These are phyloP conservation scores for Posidonia oceanica DNA, from an alignment of 116 monocot species.

Conservation along the genomic window DNA sequence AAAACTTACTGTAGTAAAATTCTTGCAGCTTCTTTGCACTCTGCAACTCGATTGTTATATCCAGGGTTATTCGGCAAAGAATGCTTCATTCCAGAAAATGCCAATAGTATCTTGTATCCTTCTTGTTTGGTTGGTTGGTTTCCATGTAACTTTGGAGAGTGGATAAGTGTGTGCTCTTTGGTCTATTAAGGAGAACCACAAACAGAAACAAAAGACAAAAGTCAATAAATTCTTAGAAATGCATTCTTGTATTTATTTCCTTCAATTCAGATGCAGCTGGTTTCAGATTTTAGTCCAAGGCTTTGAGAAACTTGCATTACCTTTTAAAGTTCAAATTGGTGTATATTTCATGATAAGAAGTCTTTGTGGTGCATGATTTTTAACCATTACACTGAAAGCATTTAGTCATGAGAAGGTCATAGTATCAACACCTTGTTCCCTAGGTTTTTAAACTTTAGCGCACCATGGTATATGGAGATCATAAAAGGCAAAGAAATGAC, in stretches of 20 bases:
- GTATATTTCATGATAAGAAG: too few species aligned
- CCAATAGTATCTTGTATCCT: constrained; percentile 70
- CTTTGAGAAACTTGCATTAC: too few species aligned
- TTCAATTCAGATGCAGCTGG: too few species aligned
- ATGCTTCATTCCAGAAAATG: constrained; percentile 81
- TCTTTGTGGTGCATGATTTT: too few species aligned
- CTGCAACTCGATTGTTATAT: constrained; percentile 77
- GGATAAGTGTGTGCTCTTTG: constrained; percentile 27
- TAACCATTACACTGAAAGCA: too few species aligned
- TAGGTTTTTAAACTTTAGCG: too few species aligned
- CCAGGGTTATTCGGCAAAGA: constrained; percentile 55
- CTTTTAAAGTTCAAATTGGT: too few species aligned
- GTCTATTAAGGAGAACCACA: constrained; percentile 35
- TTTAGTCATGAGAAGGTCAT: too few species aligned
- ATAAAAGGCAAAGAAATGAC: too few species aligned
- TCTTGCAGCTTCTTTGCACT: constrained; percentile 72
- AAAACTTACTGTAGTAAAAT: constrained; percentile 52
- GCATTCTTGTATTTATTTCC: not conserved
- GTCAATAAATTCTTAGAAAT: not conserved
- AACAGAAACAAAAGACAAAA: not conserved
- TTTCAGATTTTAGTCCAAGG: too few species aligned
- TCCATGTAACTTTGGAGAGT: constrained; percentile 19
- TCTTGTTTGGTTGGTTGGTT: constrained; percentile 11
- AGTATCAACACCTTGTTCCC: too few species aligned
- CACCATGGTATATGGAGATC: too few species aligned